Conservation (phyloP, 371 early-diverging fungal genomes). For the Rhizopus sp. region DNA sequence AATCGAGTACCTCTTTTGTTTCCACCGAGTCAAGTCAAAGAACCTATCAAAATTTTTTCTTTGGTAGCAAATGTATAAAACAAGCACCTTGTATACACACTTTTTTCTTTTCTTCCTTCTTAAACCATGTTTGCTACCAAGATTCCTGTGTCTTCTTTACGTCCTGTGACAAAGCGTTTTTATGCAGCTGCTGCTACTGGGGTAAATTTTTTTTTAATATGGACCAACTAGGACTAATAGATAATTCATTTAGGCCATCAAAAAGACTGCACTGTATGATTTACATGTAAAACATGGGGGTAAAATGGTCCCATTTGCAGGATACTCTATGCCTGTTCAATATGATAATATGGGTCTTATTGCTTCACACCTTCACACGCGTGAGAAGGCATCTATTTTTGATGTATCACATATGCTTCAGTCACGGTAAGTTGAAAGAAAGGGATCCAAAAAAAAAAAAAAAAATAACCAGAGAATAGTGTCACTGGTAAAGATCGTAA, state of each 20-base stretch:
- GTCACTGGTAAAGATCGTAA: conserved; percentile 87
- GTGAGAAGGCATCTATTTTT: conserved; percentile 91
- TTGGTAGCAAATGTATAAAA: not conserved
- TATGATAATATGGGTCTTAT: conserved; percentile 82
- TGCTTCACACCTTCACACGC: conserved; percentile 89
- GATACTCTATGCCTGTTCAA: conserved; percentile 95
- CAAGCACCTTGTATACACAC: not conserved
- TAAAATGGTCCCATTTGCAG: conserved; percentile 97
- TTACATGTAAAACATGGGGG: conserved; percentile 91
- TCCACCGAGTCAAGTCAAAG: conserved; percentile 48
- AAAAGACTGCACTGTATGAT: conserved; percentile 89
- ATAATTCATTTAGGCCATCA: conserved; percentile 35
- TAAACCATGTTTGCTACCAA: conserved; percentile 21
- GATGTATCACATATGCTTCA: conserved; percentile 99
- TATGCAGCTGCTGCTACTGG: conserved; percentile 37
- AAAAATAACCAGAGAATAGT: conserved; percentile 34
- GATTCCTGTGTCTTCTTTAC: conserved; percentile 22
- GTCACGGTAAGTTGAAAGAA: conserved; percentile 63
- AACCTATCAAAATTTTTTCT: conserved; percentile 40
- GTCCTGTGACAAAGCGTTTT: conserved; percentile 25
- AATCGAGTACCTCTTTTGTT: conserved; percentile 15
- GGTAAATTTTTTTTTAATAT: conserved; percentile 11
- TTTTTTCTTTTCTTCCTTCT: conserved; percentile 8
- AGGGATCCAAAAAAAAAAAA: not conserved
- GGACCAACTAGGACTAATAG: not conserved